Percentiles rank a stretch among this genome's conserved stretches.
Conservation (phyloP, 345 rosid species). For the Ailanthus altissimus region DNA sequence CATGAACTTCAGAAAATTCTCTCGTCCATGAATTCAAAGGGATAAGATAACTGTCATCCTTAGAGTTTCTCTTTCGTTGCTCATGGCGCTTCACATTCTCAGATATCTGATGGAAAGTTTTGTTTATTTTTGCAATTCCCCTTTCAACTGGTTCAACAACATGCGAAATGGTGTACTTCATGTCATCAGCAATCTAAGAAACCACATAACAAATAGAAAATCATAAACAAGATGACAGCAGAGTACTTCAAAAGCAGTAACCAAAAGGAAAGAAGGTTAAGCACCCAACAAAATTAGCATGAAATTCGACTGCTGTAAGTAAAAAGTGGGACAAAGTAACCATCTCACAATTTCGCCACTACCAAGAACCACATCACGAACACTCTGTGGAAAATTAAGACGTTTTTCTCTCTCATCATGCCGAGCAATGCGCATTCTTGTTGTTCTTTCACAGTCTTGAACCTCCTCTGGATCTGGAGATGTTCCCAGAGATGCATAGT, state of each 20-base stretch:
- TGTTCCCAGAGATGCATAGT: conserved; percentile 86
- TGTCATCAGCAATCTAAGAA: conserved; percentile 88
- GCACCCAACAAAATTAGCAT: not conserved
- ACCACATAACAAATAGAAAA: not conserved
- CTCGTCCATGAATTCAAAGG: conserved; percentile 75
- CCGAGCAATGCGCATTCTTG: conserved; percentile 56
- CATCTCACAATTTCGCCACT: conserved; percentile 92
- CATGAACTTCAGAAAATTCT: conserved; percentile 84
- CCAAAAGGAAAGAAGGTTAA: too few species aligned
- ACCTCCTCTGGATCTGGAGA: conserved; percentile 97
- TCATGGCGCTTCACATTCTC: conserved; percentile 84
- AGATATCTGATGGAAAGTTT: conserved; percentile 78
- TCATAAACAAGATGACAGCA: conserved; percentile 15
- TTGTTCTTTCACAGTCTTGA: conserved; percentile 75
- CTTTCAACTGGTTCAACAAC: conserved; percentile 98
- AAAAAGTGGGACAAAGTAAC: not conserved
- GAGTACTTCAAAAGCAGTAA: not conserved
- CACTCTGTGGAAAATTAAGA: conserved; percentile 91
- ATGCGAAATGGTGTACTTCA: conserved; percentile 97
- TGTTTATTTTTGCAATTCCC: conserved; percentile 87
- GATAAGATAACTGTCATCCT: conserved; percentile 81
- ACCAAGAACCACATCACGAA: conserved; percentile 92
- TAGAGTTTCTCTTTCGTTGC: conserved; percentile 65
- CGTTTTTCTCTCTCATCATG: conserved; percentile 74
- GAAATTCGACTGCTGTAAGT: not conserved